Percentiles rank a stretch among this genome's conserved stretches.
Conservation (phyloP, 495 filamentous ascomycete genomes). For the Sporormia fimetaria region DNA sequence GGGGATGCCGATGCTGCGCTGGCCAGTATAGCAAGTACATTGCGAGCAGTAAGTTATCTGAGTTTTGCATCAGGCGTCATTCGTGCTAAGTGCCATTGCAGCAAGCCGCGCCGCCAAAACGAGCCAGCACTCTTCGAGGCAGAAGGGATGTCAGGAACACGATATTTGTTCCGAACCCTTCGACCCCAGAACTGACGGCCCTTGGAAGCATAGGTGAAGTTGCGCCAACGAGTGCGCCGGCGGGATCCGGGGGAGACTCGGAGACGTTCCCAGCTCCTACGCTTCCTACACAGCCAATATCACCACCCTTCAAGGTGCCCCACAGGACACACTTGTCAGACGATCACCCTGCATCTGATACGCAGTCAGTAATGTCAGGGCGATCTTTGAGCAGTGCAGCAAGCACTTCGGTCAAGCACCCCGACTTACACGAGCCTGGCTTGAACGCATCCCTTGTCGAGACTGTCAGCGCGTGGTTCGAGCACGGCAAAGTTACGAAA, state of each 20-base stretch:
- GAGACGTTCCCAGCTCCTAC: conserved; percentile 5
- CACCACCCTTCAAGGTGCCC: conserved; percentile 29
- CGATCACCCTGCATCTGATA: conserved; percentile 63
- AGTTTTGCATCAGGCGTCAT: no score
- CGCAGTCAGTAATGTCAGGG: conserved; percentile 80
- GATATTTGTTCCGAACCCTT: conserved; percentile 27
- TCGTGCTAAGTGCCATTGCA: no score
- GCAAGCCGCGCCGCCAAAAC: conserved; percentile 48
- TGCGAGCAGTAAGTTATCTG: conserved; percentile 52
- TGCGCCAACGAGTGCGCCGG: conserved; percentile 13
- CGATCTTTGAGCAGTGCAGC: conserved; percentile 59
- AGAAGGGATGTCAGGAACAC: conserved; percentile 68
- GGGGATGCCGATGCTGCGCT: conserved; percentile 77
- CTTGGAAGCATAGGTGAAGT: conserved; percentile 25
- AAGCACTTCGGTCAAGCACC: conserved; percentile 53
- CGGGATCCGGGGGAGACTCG: conserved; percentile 4
- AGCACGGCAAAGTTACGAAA: conserved; percentile 56
- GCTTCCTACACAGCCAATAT: conserved; percentile 16
- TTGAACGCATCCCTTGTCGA: conserved; percentile 88
- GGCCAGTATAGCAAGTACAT: conserved; percentile 79
- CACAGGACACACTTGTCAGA: conserved; percentile 33
- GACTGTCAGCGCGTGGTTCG: conserved; percentile 74
- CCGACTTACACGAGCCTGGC: conserved; percentile 69
- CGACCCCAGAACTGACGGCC: conserved; percentile 22
- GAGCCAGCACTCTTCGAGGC: conserved; percentile 69